Evolutionary conservation across 1,139 yeast species (phyloP), one percentile per base, ranked within the genome.

Genomic region (Pneumocystis jirovecii): DNA sequence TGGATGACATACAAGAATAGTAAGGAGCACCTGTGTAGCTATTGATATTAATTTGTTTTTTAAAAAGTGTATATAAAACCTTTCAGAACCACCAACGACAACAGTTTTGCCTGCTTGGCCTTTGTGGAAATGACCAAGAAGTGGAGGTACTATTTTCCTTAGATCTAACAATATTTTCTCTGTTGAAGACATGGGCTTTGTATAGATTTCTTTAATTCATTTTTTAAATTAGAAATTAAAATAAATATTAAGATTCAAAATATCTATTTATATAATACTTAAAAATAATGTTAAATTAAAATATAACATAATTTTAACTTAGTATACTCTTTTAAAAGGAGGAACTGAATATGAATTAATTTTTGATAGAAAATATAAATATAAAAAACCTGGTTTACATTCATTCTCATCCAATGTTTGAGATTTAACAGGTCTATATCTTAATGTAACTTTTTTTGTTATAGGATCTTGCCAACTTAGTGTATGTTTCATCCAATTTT

Each of bases 401-500:
- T 93, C 98, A 70, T 79, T 80, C 78, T 85, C 95, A 77, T 93
- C 97, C 77, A 93, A 82, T 64, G 98, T 93, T 68, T 85, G 81
- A 71, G 81, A 81, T 73, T 89, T 83, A 73, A 93, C 97, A 68
- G 81, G 81, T 84, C 98, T 88, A 86, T 93, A 93, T 73, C 81
- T 85, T 79, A 93, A 84, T 68, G 76, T 79, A 65, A 89, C 90
- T 66, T 82, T 81, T 64, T 82, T 93, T 73, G 95, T 96, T 69
- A 81, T 81, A 61, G 79, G 77, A 68, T 78, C 74, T 81, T 93
- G 97, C 89, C 95, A 93, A 65, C 97, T 89, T 75, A 93, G 81
- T 64, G 97, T 84, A 80, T 93, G 98, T 82, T 93, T 93, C 95
- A 90, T 89, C 98, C 98, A 93, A 82, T 89, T 81, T 68, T 76